Evolutionary conservation across 352 stramenopile genomes (phyloP).

Genomic region (Phytophthora pisi): DNA sequence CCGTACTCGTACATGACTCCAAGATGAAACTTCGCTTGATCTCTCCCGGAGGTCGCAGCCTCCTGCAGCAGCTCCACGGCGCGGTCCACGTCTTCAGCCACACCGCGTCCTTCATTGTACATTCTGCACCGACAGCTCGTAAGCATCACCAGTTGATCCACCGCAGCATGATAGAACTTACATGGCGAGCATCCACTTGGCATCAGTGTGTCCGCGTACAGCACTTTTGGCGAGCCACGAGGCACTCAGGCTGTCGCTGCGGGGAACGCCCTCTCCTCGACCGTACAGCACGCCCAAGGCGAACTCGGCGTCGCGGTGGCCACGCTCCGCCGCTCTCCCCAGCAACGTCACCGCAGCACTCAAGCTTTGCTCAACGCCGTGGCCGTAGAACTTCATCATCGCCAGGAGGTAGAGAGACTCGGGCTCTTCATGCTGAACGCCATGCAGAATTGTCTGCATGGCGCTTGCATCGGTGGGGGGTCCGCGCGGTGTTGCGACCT

Average conservation of each 20-base stretch:
- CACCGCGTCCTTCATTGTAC: conserved; percentile 49
- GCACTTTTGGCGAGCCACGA: conserved; percentile 49
- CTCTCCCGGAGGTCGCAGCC: conserved; percentile 26
- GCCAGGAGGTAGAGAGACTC: conserved; percentile 59
- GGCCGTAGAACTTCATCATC: conserved; percentile 60
- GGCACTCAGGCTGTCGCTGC: conserved; percentile 41
- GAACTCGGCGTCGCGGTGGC: conserved; percentile 53
- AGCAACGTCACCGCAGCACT: conserved; percentile 40
- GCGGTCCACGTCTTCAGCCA: conserved; percentile 34
- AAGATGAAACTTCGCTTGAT: conserved; percentile 46
- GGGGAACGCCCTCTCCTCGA: conserved; percentile 31
- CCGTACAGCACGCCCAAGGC: conserved; percentile 51
- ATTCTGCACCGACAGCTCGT: conserved; percentile 28
- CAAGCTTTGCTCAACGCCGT: conserved; percentile 42
- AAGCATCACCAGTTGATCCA: background rate
- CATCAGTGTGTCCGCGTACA: conserved; percentile 42
- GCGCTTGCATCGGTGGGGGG: conserved; percentile 32
- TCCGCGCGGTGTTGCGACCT: conserved; percentile 22
- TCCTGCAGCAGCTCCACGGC: conserved; percentile 43
- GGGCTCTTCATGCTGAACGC: conserved; percentile 40
- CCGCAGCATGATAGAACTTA: conserved; percentile 17
- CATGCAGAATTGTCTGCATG: conserved; percentile 42
- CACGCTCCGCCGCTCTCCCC: conserved; percentile 25
- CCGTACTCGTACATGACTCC: conserved; percentile 63
- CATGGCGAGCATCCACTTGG: conserved; percentile 62